phyloP scores from a whole-genome alignment of 345 rosid species.

The Hirschfeldia incana region DNA sequence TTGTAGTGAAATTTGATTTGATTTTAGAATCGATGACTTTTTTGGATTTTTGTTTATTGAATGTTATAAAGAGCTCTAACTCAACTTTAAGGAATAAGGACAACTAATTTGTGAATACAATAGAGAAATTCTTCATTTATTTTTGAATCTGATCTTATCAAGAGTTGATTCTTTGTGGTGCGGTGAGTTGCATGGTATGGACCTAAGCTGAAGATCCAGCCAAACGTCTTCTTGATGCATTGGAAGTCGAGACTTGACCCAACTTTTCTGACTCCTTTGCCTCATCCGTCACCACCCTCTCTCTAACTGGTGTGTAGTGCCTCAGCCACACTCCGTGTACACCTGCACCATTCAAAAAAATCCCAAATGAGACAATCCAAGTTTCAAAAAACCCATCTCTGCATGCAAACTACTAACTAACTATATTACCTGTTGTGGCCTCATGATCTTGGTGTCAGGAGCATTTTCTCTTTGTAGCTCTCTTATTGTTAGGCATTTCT shows the following conservation, averaged over 20 bases:
- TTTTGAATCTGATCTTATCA: too few relatives aligned
- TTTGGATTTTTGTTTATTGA: too few relatives aligned
- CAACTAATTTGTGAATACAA: too few relatives aligned
- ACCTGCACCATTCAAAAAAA: constrained; percentile 51
- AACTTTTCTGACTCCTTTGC: constrained; percentile 50
- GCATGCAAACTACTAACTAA: background rate
- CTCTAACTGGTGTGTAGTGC: constrained; percentile 69
- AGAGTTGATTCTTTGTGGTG: too few relatives aligned
- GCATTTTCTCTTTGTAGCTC: background rate
- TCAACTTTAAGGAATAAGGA: too few relatives aligned
- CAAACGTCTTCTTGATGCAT: constrained; percentile 48
- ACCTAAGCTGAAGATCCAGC: too few relatives aligned
- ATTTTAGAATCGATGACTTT: too few relatives aligned
- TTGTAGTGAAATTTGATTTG: too few relatives aligned
- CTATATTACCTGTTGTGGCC: constrained; percentile 88
- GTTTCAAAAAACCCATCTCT: background rate
- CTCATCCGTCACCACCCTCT: constrained; percentile 47
- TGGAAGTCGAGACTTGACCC: constrained; percentile 74
- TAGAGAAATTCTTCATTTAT: too few relatives aligned
- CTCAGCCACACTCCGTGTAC: constrained; percentile 92
- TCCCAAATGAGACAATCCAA: background rate
- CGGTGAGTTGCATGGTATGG: too few relatives aligned
- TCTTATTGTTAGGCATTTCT: background rate
- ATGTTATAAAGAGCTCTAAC: too few relatives aligned
- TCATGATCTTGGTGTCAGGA: constrained; percentile 81